Evolutionary conservation across 2,329 filamentous ascomycete species (phyloP).

Genomic region (Microthyrium microscopicum): DNA sequence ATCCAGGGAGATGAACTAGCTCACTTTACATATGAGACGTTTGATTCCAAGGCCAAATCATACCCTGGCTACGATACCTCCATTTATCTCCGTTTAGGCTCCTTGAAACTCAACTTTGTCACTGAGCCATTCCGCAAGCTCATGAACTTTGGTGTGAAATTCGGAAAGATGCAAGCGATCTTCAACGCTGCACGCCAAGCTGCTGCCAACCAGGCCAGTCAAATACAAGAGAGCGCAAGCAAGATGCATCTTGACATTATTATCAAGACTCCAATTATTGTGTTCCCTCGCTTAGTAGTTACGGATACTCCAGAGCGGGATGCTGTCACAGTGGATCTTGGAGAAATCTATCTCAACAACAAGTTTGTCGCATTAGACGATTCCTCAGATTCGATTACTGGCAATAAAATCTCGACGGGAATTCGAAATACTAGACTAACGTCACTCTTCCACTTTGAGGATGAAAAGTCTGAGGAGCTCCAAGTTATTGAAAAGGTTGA

Average conservation of each 20-base stretch:
- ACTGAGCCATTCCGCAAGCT: constrained; percentile 98
- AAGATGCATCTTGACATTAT: constrained; percentile 89
- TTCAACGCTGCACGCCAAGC: constrained; percentile 95
- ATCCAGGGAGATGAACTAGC: constrained; percentile 93
- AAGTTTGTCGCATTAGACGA: constrained; percentile 77
- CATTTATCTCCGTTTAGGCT: constrained; percentile 77
- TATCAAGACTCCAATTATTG: constrained; percentile 86
- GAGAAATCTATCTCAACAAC: constrained; percentile 95
- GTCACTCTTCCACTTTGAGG: constrained; percentile 69
- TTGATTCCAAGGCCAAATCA: constrained; percentile 53
- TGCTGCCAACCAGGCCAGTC: constrained; percentile 80
- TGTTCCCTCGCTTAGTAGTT: constrained; percentile 68
- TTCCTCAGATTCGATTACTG: constrained; percentile 51
- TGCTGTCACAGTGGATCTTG: constrained; percentile 77
- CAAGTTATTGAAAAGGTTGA: constrained; percentile 97
- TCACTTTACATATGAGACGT: constrained; percentile 95
- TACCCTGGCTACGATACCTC: constrained; percentile 95
- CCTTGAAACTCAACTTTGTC: constrained; percentile 90
- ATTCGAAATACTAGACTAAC: constrained; percentile 85
- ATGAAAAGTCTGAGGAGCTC: constrained; percentile 61
- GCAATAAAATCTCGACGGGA: constrained; percentile 79
- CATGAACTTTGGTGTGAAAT: constrained; percentile 93
- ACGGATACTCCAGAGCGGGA: constrained; percentile 59
- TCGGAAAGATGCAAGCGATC: constrained; percentile 98
- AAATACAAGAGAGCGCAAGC: constrained; percentile 77